Percentiles rank a stretch among this genome's conserved stretches.
Evolutionary conservation across 371 early-diverging fungal genomes (phyloP).

Genomic region (Apophysomyces sp.): DNA sequence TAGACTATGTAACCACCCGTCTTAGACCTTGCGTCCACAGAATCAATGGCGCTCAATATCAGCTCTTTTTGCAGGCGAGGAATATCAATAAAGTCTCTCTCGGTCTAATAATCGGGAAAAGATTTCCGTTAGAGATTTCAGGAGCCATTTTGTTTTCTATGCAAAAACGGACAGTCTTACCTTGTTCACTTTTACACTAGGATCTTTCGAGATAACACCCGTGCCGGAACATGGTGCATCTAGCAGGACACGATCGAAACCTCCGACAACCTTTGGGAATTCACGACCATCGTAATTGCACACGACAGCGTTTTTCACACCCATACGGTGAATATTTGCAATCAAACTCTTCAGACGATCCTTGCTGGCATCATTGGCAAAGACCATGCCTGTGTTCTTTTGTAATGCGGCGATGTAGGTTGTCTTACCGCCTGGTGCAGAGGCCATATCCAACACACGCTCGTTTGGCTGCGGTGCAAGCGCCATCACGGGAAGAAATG

Average conservation of each 20-base stretch:
- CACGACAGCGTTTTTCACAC: slow-evolving; percentile 94
- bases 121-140: not conserved
- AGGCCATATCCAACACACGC: slow-evolving; percentile 98
- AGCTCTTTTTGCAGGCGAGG: slow-evolving; percentile 96
- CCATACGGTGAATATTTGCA: slow-evolving; percentile 96
- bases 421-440: slow-evolving; percentile 99
- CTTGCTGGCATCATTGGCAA: slow-evolving; percentile 97
- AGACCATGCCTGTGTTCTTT: slow-evolving; percentile 98
- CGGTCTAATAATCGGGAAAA: slow-evolving; percentile 50
- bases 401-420: slow-evolving; percentile 95
- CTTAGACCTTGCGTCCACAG: slow-evolving; percentile 90
- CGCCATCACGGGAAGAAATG: slow-evolving; percentile 98
- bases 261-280: slow-evolving; percentile 93
- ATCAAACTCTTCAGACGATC: slow-evolving; percentile 90
- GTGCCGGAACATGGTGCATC: slow-evolving; percentile 99
- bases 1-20: slow-evolving; percentile 98
- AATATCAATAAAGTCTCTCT: slow-evolving; percentile 88
- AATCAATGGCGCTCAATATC: slow-evolving; percentile 96
- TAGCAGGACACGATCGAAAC: slow-evolving; percentile 96
- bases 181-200: slow-evolving; percentile 94
- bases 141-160: not conserved
- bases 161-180: too few species aligned
- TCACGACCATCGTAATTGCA: slow-evolving; percentile 97
- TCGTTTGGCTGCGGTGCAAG: slow-evolving; percentile 94
- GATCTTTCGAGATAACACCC: slow-evolving; percentile 99